A percentile compares a stretch with the other conserved stretches of the same genome.
phyloP scores from a whole-genome alignment of 345 rosid genomes.

The Ceriops tagal region DNA sequence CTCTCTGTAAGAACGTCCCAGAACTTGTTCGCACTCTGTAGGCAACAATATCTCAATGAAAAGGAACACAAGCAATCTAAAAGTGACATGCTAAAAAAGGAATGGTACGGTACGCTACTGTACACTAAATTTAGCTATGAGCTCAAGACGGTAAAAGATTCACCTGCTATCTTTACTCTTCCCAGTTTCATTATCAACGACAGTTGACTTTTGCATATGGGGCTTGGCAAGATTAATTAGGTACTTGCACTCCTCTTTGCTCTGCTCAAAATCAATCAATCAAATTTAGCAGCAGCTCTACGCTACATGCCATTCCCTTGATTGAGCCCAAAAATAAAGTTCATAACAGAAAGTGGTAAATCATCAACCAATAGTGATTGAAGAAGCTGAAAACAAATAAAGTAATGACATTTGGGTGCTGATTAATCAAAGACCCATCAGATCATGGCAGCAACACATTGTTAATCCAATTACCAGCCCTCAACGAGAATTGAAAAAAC shows the following conservation, averaged over 20 bases:
- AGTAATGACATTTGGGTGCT: no score
- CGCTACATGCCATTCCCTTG: no score
- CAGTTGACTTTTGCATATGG: conserved; percentile 76
- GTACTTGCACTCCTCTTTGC: conserved; percentile 71
- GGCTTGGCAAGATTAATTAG: conserved; percentile 77
- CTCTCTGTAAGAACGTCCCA: conserved; percentile 77
- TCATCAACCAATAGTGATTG: no score
- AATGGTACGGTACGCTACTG: neutral
- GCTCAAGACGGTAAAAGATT: neutral
- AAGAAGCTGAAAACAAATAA: no score
- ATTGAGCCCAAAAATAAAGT: neutral
- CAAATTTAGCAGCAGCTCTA: neutral
- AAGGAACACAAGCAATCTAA: conserved; percentile 6
- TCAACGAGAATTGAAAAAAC: no score
- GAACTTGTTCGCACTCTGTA: conserved; percentile 88
- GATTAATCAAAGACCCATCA: no score
- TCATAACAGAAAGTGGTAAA: no score
- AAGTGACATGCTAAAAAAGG: conserved; percentile 3
- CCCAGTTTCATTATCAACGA: conserved; percentile 79
- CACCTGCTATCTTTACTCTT: conserved; percentile 91
- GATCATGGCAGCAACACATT: no score
- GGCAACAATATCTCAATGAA: neutral
- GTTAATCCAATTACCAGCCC: no score
- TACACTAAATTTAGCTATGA: neutral
- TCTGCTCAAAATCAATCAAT: conserved; percentile 40